Conservation (phyloP, 345 rosid genomes). For the Eucalyptus guilfoylei region DNA sequence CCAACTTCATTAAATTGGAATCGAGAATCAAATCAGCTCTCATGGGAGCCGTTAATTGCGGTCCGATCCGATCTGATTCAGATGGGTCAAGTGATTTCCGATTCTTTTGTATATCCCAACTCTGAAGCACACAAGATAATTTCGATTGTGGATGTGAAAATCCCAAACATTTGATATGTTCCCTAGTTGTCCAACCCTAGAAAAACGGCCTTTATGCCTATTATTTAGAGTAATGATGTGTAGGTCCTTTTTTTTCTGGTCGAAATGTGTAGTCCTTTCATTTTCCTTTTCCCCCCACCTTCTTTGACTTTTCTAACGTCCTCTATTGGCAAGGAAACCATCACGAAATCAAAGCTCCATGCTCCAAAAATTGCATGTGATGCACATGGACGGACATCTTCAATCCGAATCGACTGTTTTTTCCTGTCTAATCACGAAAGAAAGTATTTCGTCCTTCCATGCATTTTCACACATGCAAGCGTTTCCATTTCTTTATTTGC, state of each 20-base stretch:
- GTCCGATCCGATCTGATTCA: accelerated
- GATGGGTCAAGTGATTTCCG: accelerated
- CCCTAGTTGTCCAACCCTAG: background rate
- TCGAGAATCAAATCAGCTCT: accelerated
- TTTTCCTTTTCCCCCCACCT: background rate
- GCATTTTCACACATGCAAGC: background rate
- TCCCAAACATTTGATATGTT: background rate
- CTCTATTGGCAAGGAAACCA: background rate
- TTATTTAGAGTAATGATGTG: background rate
- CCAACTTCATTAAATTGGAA: too few species aligned
- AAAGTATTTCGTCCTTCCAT: background rate
- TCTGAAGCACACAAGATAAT: background rate
- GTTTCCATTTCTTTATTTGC: background rate
- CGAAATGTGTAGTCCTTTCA: background rate
- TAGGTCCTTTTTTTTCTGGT: background rate
- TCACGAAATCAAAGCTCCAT: background rate
- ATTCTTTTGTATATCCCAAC: background rate
- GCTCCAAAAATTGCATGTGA: background rate
- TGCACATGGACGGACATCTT: background rate
- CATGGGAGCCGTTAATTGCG: too few species aligned
- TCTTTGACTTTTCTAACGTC: background rate
- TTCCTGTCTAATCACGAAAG: background rate
- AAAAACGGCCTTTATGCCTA: background rate
- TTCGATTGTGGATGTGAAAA: background rate
- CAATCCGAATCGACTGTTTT: background rate